Evolutionary conservation across 2,329 filamentous ascomycete genomes (phyloP).

Genomic region (Claviceps paspali): DNA sequence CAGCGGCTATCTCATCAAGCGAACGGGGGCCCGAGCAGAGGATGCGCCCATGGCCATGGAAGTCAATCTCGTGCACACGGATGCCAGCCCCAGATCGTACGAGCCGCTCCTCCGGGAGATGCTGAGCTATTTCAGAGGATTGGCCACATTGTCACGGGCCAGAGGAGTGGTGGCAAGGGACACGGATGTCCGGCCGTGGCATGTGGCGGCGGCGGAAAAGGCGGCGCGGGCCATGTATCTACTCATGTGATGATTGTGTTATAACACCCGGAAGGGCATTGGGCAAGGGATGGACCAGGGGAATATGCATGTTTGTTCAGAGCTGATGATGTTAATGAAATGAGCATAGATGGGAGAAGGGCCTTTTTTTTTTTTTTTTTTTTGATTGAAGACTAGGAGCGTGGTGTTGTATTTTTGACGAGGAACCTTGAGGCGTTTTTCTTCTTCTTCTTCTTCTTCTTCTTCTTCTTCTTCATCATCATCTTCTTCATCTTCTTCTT

Average conservation of each 20-base stretch:
- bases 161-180: conserved; percentile 46
- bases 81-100: conserved; percentile 34
- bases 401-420: too few relatives aligned
- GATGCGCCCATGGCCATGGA: conserved; percentile 47
- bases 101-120: conserved; percentile 58
- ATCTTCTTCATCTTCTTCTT: too few relatives aligned
- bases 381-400: too few relatives aligned
- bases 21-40: conserved; percentile 37
- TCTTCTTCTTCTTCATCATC: too few relatives aligned
- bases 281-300: too few relatives aligned
- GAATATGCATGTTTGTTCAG: too few relatives aligned
- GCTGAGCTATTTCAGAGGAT: conserved; percentile 49
- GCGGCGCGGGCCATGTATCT: conserved; percentile 50
- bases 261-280: too few relatives aligned
- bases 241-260: conserved; percentile 36
- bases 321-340: too few relatives aligned
- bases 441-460: too few relatives aligned
- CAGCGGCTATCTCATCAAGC: conserved; percentile 52
- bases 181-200: conserved; percentile 57
- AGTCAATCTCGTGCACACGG: conserved; percentile 45
- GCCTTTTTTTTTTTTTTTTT: too few relatives aligned
- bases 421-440: too few relatives aligned
- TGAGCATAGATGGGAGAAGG: too few relatives aligned
- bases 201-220: conserved; percentile 57
- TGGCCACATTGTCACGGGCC: conserved; percentile 54